Evolutionary conservation across 2,329 filamentous ascomycete genomes (phyloP).

Genomic region (Pseudogymnoascus sp.): DNA sequence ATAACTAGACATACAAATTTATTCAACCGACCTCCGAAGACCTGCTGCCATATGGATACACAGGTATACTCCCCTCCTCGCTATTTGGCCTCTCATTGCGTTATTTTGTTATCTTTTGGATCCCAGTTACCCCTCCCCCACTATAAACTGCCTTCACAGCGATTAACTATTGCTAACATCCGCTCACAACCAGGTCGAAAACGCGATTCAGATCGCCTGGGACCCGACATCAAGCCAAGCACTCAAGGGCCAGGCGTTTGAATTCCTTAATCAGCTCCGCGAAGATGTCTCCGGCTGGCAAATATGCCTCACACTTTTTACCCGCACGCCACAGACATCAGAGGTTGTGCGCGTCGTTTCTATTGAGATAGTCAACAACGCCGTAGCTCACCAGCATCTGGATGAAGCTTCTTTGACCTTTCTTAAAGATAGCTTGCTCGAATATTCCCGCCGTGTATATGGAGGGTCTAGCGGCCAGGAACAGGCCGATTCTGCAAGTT

Average conservation of each 20-base stretch:
- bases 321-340: constrained; percentile 63
- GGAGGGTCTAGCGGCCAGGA: constrained; percentile 46
- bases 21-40: background rate
- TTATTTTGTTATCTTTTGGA: background rate
- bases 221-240: constrained; percentile 68
- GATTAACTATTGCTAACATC: background rate
- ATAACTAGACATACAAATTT: constrained; percentile 5
- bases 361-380: constrained; percentile 88
- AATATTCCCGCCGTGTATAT: constrained; percentile 74
- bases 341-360: constrained; percentile 85
- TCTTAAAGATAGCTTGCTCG: constrained; percentile 74
- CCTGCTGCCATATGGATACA: constrained; percentile 10
- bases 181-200: constrained; percentile 66
- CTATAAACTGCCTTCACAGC: background rate
- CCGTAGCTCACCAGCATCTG: constrained; percentile 71
- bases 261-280: constrained; percentile 72
- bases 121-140: background rate
- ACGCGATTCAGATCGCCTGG: constrained; percentile 90
- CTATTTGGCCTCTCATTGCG: background rate
- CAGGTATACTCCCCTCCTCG: background rate
- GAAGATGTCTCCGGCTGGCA: constrained; percentile 83
- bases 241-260: constrained; percentile 75
- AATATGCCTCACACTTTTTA: constrained; percentile 79
- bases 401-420: constrained; percentile 64
- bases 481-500: constrained; percentile 60